Evolutionary conservation across 352 stramenopile genomes (phyloP).

Genomic region (Pythium aquatile): DNA sequence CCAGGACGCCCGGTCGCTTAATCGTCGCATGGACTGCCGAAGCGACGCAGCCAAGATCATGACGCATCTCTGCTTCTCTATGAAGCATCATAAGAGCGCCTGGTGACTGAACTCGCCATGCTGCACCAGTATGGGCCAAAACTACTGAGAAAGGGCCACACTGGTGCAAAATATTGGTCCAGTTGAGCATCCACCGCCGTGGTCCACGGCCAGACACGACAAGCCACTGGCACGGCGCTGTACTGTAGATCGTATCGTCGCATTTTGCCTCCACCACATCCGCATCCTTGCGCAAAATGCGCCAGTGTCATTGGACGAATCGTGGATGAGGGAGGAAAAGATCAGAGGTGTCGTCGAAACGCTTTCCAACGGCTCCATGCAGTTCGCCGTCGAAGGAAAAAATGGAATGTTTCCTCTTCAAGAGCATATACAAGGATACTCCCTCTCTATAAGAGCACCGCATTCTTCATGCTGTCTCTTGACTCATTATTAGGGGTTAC

Average conservation of each 20-base stretch:
- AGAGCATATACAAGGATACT: constrained; percentile 13
- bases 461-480: not conserved
- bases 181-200: not conserved
- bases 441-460: constrained; percentile 18
- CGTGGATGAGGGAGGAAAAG: constrained; percentile 1
- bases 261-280: constrained; percentile 1
- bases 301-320: constrained; percentile 14
- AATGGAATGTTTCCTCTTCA: constrained; percentile 25
- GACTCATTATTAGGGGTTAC: not conserved
- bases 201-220: not conserved
- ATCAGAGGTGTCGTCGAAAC: constrained; percentile 18
- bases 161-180: not conserved
- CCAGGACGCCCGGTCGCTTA: not conserved
- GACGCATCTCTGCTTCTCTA: not conserved
- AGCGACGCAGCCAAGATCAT: not conserved
- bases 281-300: constrained; percentile 2
- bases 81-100: not conserved
- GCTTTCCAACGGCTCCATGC: constrained; percentile 29
- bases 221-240: not conserved
- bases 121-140: not conserved
- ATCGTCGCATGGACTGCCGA: not conserved
- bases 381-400: constrained; percentile 8
- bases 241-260: not conserved
- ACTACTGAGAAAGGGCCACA: not conserved
- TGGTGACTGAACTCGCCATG: not conserved